Conservation (phyloP, 148 eudicot genomes). For the Cornus florida region DNA sequence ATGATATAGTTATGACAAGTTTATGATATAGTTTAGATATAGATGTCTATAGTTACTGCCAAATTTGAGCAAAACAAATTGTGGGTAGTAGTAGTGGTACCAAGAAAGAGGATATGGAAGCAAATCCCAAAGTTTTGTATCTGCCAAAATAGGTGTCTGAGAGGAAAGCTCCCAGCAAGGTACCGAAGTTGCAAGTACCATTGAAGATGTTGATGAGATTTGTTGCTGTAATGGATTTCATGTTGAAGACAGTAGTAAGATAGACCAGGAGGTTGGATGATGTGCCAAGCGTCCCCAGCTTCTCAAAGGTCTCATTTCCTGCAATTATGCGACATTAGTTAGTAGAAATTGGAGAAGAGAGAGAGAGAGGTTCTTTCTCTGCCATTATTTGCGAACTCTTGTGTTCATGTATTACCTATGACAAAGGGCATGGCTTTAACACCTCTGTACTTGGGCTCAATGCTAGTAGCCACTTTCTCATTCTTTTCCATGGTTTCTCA, state of each 20-base stretch:
- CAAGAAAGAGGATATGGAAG: conserved; percentile 43
- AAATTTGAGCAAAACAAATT: too few relatives aligned
- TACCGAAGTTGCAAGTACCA: conserved; percentile 60
- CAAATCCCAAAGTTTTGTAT: conserved; percentile 47
- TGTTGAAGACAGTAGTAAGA: conserved; percentile 56
- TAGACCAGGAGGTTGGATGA: conserved; percentile 55
- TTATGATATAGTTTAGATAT: too few relatives aligned
- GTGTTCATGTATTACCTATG: conserved; percentile 32
- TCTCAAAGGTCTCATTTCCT: conserved; percentile 74
- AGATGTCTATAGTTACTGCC: too few relatives aligned
- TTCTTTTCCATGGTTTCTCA: conserved; percentile 1
- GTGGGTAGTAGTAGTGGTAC: not conserved
- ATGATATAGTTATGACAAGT: too few relatives aligned
- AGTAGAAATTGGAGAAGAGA: not conserved
- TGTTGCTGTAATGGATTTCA: conserved; percentile 48
- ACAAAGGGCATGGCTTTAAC: conserved; percentile 66
- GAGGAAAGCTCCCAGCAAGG: conserved; percentile 53
- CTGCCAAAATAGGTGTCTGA: conserved; percentile 65
- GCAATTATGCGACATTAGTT: not conserved
- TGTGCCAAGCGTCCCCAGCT: conserved; percentile 66
- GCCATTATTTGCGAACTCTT: too few relatives aligned
- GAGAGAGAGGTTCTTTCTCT: not conserved
- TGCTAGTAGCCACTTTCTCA: conserved; percentile 13
- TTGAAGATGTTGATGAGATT: conserved; percentile 50
- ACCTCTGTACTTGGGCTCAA: conserved; percentile 47